Conservation (phyloP, 2,329 filamentous ascomycete genomes). For the Lasiodiplodia hormozganensis region DNA sequence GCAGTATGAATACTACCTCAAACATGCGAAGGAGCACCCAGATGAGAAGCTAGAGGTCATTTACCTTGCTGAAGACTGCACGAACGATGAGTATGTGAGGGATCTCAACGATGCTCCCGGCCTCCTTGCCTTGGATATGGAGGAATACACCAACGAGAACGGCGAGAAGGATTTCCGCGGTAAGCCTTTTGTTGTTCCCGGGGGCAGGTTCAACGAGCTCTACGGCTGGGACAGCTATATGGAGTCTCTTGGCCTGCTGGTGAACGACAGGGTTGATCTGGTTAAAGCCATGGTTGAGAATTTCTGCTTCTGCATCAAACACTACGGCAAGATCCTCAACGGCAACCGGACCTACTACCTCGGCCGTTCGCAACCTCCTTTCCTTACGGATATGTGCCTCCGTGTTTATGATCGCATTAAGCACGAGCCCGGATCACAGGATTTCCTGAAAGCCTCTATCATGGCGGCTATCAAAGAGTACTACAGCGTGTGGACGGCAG, state of each 20-base stretch:
- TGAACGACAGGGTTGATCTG: conserved; percentile 83
- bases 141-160: conserved; percentile 71
- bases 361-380: conserved; percentile 90
- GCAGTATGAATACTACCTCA: conserved; percentile 87
- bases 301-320: conserved; percentile 97
- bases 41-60: conserved; percentile 88
- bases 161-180: conserved; percentile 76
- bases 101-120: conserved; percentile 88
- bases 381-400: conserved; percentile 95
- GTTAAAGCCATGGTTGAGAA: conserved; percentile 95
- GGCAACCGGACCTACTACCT: conserved; percentile 97
- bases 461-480: conserved; percentile 98
- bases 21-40: conserved; percentile 78
- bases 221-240: conserved; percentile 99
- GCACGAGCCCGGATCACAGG: conserved; percentile 77
- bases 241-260: conserved; percentile 87
- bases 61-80: conserved; percentile 72
- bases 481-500: conserved; percentile 80
- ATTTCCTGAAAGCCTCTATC: conserved; percentile 81
- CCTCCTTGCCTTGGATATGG: conserved; percentile 87
- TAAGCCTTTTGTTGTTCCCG: conserved; percentile 94
- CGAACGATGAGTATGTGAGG: conserved; percentile 81
- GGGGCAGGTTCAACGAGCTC: conserved; percentile 95
- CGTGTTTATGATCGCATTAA: conserved; percentile 94
- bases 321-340: conserved; percentile 98